These are phyloP conservation scores for Rhodocollybia butyracea DNA, from an alignment of 768 basidiomycete species.

Conservation along the genomic window DNA sequence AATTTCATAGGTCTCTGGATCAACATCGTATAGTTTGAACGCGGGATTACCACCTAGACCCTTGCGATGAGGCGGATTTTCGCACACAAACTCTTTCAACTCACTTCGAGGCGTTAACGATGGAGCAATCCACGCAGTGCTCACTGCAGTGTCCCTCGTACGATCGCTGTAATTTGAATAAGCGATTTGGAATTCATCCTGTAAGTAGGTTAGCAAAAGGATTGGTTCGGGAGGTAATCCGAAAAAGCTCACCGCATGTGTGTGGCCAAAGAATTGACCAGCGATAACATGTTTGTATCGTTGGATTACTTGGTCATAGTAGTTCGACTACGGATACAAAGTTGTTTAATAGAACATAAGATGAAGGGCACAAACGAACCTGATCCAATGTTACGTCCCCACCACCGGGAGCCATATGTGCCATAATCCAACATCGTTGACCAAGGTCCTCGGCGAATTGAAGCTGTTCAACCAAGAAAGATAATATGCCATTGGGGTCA, in stretches of 20 bases:
- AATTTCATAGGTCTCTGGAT: constrained; percentile 63
- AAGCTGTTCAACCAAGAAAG: constrained; percentile 49
- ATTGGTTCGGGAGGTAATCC: background rate
- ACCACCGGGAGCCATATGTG: constrained; percentile 53
- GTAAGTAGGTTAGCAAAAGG: background rate
- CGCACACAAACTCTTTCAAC: constrained; percentile 10
- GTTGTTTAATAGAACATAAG: background rate
- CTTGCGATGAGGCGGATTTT: background rate
- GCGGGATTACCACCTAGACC: constrained; percentile 48
- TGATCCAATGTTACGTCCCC: constrained; percentile 49
- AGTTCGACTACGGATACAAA: constrained; percentile 36
- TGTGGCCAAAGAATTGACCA: constrained; percentile 37
- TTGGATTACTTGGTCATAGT: constrained; percentile 36
- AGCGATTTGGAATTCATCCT: constrained; percentile 60
- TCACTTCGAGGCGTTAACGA: constrained; percentile 56
- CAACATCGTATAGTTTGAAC: constrained; percentile 61
- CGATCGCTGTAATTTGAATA: constrained; percentile 53
- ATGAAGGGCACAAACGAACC: constrained; percentile 23
- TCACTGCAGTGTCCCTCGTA: constrained; percentile 41
- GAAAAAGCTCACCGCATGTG: constrained; percentile 8
- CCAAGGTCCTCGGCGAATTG: constrained; percentile 59
- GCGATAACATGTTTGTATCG: constrained; percentile 35
- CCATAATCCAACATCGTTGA: constrained; percentile 60
- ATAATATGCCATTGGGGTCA: constrained; percentile 60
- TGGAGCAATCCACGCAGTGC: constrained; percentile 48